A percentile compares a stretch with the other conserved stretches of the same genome.
Conservation (phyloP, 2,329 filamentous ascomycete genomes). For the Diaporthe vexans region DNA sequence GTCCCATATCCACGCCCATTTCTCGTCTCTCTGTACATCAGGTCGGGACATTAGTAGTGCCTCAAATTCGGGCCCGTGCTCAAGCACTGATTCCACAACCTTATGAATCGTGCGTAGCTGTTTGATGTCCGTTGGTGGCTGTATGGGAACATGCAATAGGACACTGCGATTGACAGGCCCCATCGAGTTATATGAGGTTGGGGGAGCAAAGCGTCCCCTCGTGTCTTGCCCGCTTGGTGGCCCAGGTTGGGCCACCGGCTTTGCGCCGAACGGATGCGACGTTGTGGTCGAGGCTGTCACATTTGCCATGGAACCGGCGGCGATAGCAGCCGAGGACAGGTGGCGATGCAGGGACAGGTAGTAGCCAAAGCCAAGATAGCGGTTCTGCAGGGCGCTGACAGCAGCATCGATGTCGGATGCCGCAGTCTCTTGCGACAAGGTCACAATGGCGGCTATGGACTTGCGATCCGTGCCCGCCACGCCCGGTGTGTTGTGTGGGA, state of each 20-base stretch:
- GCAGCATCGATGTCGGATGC: constrained; percentile 86
- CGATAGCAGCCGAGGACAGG: constrained; percentile 81
- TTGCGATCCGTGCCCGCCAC: constrained; percentile 73
- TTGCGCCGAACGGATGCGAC: constrained; percentile 84
- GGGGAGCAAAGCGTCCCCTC: constrained; percentile 77
- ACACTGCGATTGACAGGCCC: constrained; percentile 59
- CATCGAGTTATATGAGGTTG: constrained; percentile 72
- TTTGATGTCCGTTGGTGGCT: constrained; percentile 81
- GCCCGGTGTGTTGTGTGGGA: constrained; percentile 66
- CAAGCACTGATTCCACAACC: constrained; percentile 83
- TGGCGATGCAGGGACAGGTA: constrained; percentile 85
- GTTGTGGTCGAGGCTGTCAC: constrained; percentile 61
- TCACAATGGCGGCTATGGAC: constrained; percentile 83
- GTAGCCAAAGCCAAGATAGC: constrained; percentile 87
- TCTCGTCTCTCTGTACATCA: constrained; percentile 87
- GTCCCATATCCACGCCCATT: constrained; percentile 96
- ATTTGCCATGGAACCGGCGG: constrained; percentile 50
- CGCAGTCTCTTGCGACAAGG: constrained; percentile 83
- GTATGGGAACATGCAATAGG: constrained; percentile 78
- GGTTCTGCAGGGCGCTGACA: constrained; percentile 84
- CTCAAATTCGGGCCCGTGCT: constrained; percentile 89
- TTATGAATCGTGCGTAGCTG: constrained; percentile 89
- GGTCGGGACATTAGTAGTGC: constrained; percentile 90
- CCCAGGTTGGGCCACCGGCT: constrained; percentile 66
- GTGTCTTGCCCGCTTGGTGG: constrained; percentile 43